Percentiles rank a stretch among this genome's conserved stretches.
These are phyloP conservation scores for Nosema muscidifuracis DNA, from an alignment of 371 early-diverging fungal genomes.

Conservation along the genomic window DNA sequence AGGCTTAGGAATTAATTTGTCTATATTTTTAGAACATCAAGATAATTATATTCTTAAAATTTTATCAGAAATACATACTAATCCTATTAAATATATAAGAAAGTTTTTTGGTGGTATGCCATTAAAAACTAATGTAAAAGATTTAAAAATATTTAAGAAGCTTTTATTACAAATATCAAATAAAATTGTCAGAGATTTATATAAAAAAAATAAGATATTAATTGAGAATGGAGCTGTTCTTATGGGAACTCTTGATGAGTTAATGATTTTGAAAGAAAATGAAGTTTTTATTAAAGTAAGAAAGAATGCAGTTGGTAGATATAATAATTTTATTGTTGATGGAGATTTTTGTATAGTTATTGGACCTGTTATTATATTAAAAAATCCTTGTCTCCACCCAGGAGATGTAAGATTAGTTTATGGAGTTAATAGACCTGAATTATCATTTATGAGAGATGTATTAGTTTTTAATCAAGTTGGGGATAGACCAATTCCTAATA, in stretches of 20 bases:
- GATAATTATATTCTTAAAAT: conserved; percentile 19
- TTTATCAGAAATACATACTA: not conserved
- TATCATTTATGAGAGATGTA: conserved; percentile 67
- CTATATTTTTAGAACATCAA: conserved; percentile 36
- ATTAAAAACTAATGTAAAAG: not conserved
- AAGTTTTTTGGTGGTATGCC: conserved; percentile 3
- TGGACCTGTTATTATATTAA: conserved; percentile 65
- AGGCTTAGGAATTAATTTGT: conserved; percentile 25
- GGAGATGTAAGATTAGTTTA: conserved; percentile 70
- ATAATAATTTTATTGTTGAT: conserved; percentile 7
- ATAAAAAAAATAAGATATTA: conserved; percentile 68
- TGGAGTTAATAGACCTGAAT: conserved; percentile 66
- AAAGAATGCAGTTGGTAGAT: not conserved
- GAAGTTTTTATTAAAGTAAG: conserved; percentile 66
- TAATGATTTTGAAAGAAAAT: conserved; percentile 65
- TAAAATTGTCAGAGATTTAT: conserved; percentile 66
- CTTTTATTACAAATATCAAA: conserved; percentile 65
- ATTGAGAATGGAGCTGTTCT: conserved; percentile 68
- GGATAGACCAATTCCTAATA: conserved; percentile 68
- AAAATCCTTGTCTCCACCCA: conserved; percentile 73
- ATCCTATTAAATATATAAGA: conserved; percentile 8
- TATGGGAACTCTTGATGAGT: conserved; percentile 74
- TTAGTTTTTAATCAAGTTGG: conserved; percentile 73
- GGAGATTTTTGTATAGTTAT: conserved; percentile 22
- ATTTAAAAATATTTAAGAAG: conserved; percentile 62